Conservation (phyloP, 345 rosid species). For the Hypericum androsaemum region DNA sequence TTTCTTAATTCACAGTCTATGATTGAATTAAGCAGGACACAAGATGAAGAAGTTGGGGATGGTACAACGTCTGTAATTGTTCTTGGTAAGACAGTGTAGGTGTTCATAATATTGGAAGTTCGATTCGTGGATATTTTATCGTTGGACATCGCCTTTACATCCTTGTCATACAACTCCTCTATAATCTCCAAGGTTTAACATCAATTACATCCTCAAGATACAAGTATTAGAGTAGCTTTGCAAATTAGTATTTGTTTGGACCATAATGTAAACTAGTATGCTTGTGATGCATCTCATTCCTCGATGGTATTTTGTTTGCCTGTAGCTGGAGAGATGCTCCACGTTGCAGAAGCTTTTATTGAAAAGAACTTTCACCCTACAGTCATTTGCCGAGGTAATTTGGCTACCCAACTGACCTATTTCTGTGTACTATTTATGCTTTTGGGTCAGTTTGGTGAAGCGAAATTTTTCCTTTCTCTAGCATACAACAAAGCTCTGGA, state of each 20-base stretch:
- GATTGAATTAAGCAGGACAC: conserved; percentile 93
- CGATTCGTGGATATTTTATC: too few species aligned
- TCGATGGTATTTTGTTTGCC: neutral
- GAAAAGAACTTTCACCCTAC: conserved; percentile 89
- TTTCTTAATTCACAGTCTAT: conserved; percentile 41
- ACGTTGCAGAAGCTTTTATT: conserved; percentile 90
- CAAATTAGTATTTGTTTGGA: too few species aligned
- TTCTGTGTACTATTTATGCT: neutral
- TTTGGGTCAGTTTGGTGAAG: conserved; percentile 12
- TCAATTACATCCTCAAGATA: too few species aligned
- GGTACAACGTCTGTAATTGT: conserved; percentile 97
- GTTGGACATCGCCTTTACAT: too few species aligned
- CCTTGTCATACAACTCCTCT: too few species aligned
- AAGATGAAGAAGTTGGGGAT: conserved; percentile 98
- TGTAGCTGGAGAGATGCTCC: conserved; percentile 98
- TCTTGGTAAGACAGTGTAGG: conserved; percentile 46
- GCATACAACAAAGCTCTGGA: conserved; percentile 91
- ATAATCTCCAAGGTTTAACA: too few species aligned
- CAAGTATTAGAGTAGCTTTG: too few species aligned
- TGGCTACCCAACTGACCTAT: neutral
- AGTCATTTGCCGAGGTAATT: conserved; percentile 79
- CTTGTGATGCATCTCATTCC: too few species aligned
- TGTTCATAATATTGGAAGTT: neutral
- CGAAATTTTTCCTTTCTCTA: conserved; percentile 12
- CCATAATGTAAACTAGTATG: too few species aligned